Conservation (phyloP, 2,329 filamentous ascomycete genomes). For the Pleurostoma richardsiae region DNA sequence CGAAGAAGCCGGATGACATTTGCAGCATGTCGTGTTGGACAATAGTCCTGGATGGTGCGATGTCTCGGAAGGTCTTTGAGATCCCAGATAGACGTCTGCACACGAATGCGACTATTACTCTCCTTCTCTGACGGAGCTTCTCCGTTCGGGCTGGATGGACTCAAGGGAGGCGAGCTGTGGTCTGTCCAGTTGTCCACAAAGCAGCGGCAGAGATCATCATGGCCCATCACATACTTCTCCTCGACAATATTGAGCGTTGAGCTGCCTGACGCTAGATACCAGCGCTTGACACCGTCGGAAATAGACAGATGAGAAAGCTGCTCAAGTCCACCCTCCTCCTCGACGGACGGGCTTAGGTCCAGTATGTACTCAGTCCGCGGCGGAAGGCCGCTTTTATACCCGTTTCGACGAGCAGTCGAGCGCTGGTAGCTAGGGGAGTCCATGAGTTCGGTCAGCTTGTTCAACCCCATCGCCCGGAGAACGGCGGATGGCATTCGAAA, state of each 20-base stretch:
- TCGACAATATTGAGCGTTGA: neutral
- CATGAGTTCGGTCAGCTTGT: too few species aligned
- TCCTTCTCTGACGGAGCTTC: neutral
- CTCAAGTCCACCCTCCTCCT: slow-evolving; percentile 5
- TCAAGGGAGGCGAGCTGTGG: neutral
- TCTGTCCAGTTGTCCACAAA: neutral
- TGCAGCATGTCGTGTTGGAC: slow-evolving; percentile 55
- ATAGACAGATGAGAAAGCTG: slow-evolving; percentile 3
- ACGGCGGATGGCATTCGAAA: too few species aligned
- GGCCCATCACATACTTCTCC: slow-evolving; percentile 2
- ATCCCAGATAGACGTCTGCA: slow-evolving; percentile 1
- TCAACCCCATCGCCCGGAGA: too few species aligned
- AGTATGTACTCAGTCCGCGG: slow-evolving; percentile 1
- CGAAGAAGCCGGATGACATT: slow-evolving; percentile 59
- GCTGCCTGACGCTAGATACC: slow-evolving; percentile 1
- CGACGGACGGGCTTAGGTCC: slow-evolving; percentile 6
- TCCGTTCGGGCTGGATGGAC: neutral
- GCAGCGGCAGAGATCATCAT: slow-evolving; percentile 8
- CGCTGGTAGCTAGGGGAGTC: too few species aligned
- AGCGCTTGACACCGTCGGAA: slow-evolving; percentile 6
- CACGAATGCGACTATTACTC: too few species aligned
- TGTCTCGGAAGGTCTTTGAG: slow-evolving; percentile 16
- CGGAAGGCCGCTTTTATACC: too few species aligned
- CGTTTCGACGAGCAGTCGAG: too few species aligned
- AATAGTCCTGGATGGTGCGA: slow-evolving; percentile 52